Conservation (phyloP, 2,329 filamentous ascomycete genomes). For the Aspergillus sp. region DNA sequence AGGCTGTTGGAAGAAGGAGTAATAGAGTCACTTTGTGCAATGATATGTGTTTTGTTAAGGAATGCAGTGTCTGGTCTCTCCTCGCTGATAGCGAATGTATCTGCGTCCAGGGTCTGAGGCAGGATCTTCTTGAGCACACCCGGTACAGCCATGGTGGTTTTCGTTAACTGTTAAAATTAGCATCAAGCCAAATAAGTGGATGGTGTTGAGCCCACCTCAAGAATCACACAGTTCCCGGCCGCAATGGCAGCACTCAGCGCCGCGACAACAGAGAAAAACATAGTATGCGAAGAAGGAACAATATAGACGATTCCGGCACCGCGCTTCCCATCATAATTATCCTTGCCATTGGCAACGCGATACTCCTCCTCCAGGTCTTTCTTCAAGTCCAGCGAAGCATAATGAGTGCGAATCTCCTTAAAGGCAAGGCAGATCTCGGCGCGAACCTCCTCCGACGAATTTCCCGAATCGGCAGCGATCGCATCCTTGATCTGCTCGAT, state of each 20-base stretch:
- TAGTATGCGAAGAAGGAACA: conserved; percentile 50
- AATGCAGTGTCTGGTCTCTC: conserved; percentile 32
- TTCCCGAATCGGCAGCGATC: conserved; percentile 33
- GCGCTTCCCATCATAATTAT: conserved; percentile 16
- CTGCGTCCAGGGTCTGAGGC: conserved; percentile 44
- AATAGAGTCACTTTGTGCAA: conserved; percentile 18
- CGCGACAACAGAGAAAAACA: conserved; percentile 50
- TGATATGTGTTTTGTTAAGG: conserved; percentile 24
- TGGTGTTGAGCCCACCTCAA: conserved; percentile 44
- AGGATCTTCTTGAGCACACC: conserved; percentile 28
- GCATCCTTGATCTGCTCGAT: conserved; percentile 33
- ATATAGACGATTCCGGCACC: conserved; percentile 46
- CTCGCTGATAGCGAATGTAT: conserved; percentile 51
- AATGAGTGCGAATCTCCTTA: conserved; percentile 30
- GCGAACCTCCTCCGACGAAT: conserved; percentile 35
- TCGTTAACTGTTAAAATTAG: conserved; percentile 22
- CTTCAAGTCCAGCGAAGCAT: conserved; percentile 21
- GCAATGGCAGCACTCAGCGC: conserved; percentile 51
- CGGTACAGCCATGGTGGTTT: conserved; percentile 28
- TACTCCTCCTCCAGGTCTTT: conserved; percentile 23
- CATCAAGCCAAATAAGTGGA: not conserved
- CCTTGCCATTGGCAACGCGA: conserved; percentile 24
- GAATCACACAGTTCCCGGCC: conserved; percentile 54
- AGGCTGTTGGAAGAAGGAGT: conserved; percentile 21
- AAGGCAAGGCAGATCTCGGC: conserved; percentile 29